Conservation (phyloP, 768 basidiomycete species). For the Trametes cinnabarina region DNA sequence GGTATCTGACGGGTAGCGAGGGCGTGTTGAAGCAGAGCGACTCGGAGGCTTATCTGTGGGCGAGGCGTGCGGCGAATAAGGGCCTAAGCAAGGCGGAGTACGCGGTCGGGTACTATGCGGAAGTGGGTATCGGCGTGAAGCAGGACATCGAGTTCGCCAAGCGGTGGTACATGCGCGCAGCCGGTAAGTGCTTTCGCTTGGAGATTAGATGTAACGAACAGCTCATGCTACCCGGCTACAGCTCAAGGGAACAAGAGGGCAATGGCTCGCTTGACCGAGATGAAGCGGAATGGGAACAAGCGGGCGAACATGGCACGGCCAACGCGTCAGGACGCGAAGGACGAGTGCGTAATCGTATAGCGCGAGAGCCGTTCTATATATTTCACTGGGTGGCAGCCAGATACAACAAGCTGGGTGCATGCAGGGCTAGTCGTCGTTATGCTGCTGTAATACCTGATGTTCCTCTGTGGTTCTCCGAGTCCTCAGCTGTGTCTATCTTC, state of each 20-base stretch:
- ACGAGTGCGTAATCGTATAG: conserved; percentile 84
- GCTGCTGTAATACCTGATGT: conserved; percentile 2
- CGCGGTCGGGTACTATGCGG: conserved; percentile 97
- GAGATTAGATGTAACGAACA: not conserved
- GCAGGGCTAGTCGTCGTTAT: not conserved
- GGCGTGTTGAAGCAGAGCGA: conserved; percentile 97
- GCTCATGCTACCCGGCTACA: conserved; percentile 30
- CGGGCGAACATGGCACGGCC: conserved; percentile 76
- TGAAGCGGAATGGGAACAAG: conserved; percentile 87
- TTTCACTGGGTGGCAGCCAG: too few relatives aligned
- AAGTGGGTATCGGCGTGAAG: conserved; percentile 96
- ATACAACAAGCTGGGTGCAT: not conserved
- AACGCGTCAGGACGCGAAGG: conserved; percentile 89
- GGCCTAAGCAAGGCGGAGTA: conserved; percentile 97
- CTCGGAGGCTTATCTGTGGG: conserved; percentile 99
- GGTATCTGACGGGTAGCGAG: conserved; percentile 97
- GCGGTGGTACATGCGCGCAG: conserved; percentile 98
- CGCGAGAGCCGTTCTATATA: not conserved
- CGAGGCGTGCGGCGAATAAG: conserved; percentile 92
- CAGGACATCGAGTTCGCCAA: conserved; percentile 95
- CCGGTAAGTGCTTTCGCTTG: conserved; percentile 56
- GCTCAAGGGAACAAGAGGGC: conserved; percentile 98
- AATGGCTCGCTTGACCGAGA: conserved; percentile 92
- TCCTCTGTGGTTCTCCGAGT: not conserved
- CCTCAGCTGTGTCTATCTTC: not conserved